Evolutionary conservation across 73 alveolate genomes (phyloP), one percentile per base, ranked within the genome.

Genomic region (Uronychia setigera): DNA sequence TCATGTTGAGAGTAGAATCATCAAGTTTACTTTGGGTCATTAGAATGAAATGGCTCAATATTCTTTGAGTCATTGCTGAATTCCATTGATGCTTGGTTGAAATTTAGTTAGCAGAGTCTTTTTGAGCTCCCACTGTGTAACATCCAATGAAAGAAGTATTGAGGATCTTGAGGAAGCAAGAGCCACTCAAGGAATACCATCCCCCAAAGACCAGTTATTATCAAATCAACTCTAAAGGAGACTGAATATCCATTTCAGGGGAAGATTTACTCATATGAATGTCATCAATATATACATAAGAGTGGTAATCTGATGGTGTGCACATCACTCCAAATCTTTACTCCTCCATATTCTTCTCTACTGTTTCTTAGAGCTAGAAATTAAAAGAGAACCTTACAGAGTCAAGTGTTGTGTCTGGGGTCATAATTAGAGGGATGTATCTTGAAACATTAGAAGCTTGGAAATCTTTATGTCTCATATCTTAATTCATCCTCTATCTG

Each of bases 231-330:
- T 81, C 88, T 29, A 81, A 29, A 0, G 88, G 88, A 5, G 78
- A 28, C 14, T 79, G 31, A 1, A 60, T 32, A 31, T 81, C 88
- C 26, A 59, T 58, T 13, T 81, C 82, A 13, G 75, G 82, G 33
- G 31, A 1, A 19, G 29, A 0, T 25, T 29, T 81, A 26, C 80
- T n/a, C 88, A 81, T 81, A 60, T 81, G 60, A 29, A 81, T 26
- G 34, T 81, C 88, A 32, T 81, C 88, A 0, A 81, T 81, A 34
- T 59, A 81, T 29, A 81, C 33, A 81, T 81, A 81, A 26, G 88
- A 59, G n/a, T 9, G 19, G 35, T 81, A 60, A 32, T 81, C 34
- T 0, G 88, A 58, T 0, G 88, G 88, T 19, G 88, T 75, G 27
- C 60, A 79, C 29, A 29, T 59, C 74, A 81, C 82, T 0, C 82